Base-by-base conservation (phyloP, 345 rosid species). In the Lepidium sativum region DNA sequence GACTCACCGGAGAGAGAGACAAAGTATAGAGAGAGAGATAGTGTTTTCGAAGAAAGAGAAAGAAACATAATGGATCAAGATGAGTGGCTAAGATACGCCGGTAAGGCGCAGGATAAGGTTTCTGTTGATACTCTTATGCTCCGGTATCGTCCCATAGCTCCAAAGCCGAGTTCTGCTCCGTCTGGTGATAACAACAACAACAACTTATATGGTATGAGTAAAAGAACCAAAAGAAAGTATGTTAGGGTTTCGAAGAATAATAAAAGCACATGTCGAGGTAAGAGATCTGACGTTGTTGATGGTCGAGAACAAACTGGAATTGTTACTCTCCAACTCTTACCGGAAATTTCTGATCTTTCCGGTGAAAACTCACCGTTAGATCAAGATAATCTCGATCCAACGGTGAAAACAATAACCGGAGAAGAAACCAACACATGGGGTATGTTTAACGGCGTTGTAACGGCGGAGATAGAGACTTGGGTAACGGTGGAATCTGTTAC, bases 61-160 rank as follows among this genome's bases (percentile, higher is more conserved):
- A 72, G 25, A 55, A 9, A 59, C 9, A 60, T 15, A 48, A 65
- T 63, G 75, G 63, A 57, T 21, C 70, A 71, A 65, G 75, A 56
- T 14, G 75, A 39, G 41, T 67, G 57, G 80, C 67, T 80, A 57
- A 60, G 62, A 12, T 71, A 62, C 63, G 56, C 65, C 17, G 73
- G 67, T n/a, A 74, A 62, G 43, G 65, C 72, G 23, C 78, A 67
- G 6, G 82, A 81, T 52, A 77, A 71, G 37, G 65, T 71, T 68
- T 73, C 81, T 29, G 77, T 85, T 53, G 75, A 79, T 55, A 67
- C 76, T 57, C 61, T 81, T 39, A 86, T 84, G 94, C 85, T 82
- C 63, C 72, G 91, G 77, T 91, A 85, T 85, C 78, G 96, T 49
- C 97, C 96, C 68, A 91, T 91, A 21, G 77, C 77, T 50, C 77